These are phyloP conservation scores for Nicotiana sylvestris DNA, from an alignment of 257 asterid species.

Conservation along the genomic window DNA sequence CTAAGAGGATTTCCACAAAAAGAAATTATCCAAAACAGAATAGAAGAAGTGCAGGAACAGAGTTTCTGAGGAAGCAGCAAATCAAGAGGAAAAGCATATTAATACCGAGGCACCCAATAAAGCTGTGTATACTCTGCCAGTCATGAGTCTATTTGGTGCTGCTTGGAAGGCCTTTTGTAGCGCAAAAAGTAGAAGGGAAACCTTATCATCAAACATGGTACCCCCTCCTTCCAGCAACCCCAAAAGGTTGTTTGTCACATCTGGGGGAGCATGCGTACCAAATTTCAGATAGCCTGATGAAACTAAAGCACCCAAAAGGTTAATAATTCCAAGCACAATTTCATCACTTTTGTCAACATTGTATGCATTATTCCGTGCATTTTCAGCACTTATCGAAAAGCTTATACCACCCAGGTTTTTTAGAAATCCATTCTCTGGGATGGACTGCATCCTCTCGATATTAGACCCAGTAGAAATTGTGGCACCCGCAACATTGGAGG, in stretches of 20 bases:
- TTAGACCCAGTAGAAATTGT: conserved; percentile 32
- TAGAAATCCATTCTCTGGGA: conserved; percentile 50
- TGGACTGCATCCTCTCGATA: conserved; percentile 53
- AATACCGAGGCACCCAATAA: conserved; percentile 91
- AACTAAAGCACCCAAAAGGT: conserved; percentile 83
- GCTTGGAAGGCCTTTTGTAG: conserved; percentile 95
- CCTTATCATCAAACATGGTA: conserved; percentile 98
- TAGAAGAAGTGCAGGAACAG: conserved; percentile 7
- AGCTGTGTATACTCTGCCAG: conserved; percentile 66
- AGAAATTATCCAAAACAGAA: conserved; percentile 7
- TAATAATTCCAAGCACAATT: conserved; percentile 69
- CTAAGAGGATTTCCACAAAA: background rate
- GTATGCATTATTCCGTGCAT: conserved; percentile 92
- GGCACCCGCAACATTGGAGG: conserved; percentile 15
- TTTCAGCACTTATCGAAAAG: conserved; percentile 83
- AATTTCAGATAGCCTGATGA: conserved; percentile 81
- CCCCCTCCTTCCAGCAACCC: conserved; percentile 96
- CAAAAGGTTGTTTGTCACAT: conserved; percentile 58
- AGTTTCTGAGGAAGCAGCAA: conserved; percentile 2
- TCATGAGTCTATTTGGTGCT: conserved; percentile 92
- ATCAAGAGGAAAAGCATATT: conserved; percentile 10
- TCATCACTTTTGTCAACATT: conserved; percentile 89
- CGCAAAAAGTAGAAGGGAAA: conserved; percentile 93
- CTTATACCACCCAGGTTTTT: conserved; percentile 84
- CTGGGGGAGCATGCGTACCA: conserved; percentile 69